These are phyloP conservation scores for Cyclotella kingstonii DNA, from an alignment of 108 stramenopile species.

Conservation along the genomic window DNA sequence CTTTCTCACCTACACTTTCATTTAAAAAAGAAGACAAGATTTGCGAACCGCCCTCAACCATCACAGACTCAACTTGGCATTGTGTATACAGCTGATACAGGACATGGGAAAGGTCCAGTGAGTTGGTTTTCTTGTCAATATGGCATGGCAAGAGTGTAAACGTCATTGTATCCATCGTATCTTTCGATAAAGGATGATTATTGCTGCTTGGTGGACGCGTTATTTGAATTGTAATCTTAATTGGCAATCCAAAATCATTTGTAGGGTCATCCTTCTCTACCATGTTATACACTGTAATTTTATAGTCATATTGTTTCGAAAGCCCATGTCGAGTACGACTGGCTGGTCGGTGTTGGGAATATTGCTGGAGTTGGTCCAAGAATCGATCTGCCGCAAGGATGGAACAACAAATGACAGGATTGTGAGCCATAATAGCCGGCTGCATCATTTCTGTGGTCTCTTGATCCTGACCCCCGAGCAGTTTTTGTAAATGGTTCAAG, in stretches of 20 bases:
- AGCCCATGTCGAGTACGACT: constrained; percentile 3
- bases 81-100: constrained; percentile 35
- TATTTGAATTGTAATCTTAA: constrained; percentile 28
- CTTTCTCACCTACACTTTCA: constrained; percentile 9
- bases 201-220: constrained; percentile 7
- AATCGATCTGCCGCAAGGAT: constrained; percentile 22
- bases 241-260: constrained; percentile 10
- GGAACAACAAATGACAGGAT: constrained; percentile 45
- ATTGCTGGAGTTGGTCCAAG: constrained; percentile 25
- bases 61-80: constrained; percentile 61
- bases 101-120: constrained; percentile 54
- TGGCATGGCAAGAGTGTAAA: constrained; percentile 58
- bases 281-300: constrained; percentile 23
- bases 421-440: constrained; percentile 16
- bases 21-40: constrained; percentile 59
- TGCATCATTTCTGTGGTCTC: constrained; percentile 30
- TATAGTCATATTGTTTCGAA: constrained; percentile 22
- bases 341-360: constrained; percentile 18
- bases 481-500: constrained; percentile 39
- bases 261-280: constrained; percentile 20
- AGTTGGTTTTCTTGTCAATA: constrained; percentile 20
- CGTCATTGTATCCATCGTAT: constrained; percentile 6
- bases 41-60: constrained; percentile 78
- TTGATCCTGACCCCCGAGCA: constrained; percentile 6
- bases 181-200: constrained; percentile 2